Base-by-base conservation (phyloP, 768 basidiomycete species). In the Phylloporus sp. region DNA sequence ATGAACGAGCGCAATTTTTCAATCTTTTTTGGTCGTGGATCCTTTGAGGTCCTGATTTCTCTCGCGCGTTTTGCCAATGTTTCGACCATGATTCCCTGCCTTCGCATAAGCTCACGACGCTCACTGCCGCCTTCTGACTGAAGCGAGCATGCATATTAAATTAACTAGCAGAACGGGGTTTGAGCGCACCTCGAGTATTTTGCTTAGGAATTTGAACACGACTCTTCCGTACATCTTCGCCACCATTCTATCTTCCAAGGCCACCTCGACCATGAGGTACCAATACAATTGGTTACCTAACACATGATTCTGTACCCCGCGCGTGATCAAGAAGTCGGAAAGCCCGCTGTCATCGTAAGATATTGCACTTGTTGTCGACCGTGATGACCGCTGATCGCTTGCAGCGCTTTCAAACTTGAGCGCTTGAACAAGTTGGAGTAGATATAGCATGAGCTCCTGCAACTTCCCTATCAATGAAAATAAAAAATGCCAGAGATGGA, bases 241-340 rank as follows among this genome's bases (percentile, higher is more conserved):
- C 66, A 91, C 82, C 22, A 84, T 75, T 53, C 84, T 83, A 63
- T 94, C 91, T 61, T 94, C 91, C 40, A 91, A 71, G 20, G 91
- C 90, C 16, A 93, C 85, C 66, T 98, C 97, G 5, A 98, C 95
- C 82, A 94, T 93, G 49, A 98, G 82, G 61, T 98, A 99, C 97
- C 97, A 98, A 66, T 95, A 89, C 57, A 98, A 75, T 23, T 91
- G 79, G 60, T 97, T 97, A 0, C 95, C 97, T 2, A 99, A 74
- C 1, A 95, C 78, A 3, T 76, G 76, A 61, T 95, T 95, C 57
- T 80, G 75, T 12, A 92, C 91, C 16, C 91, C 91, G 20, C 95
- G 80, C 6, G 80, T 71, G 46, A 98, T 90, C 44, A 99, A 75
- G 65, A 98, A 97, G 59, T 95, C 93, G 1, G 94, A 86, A 9